Evolutionary conservation across 129 eudicot genomes (phyloP), one percentile per base, ranked within the genome.

Genomic region (Ambrosia trifida): DNA sequence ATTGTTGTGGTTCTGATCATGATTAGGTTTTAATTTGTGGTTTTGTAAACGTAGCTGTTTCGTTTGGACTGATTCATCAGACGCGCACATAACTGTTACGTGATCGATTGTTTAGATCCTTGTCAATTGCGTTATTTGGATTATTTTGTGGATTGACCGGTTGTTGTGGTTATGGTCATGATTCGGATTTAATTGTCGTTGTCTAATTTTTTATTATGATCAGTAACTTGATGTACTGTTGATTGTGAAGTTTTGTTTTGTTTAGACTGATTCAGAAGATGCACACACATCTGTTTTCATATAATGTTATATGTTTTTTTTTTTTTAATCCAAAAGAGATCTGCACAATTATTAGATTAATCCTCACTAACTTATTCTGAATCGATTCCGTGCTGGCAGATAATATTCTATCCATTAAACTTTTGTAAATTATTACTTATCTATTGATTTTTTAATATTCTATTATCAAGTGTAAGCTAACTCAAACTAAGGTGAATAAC

Each of bases 21-120:
- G 71, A 73, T 63, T 50, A 63, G 64, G 71, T 73, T n/a, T n/a
- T n/a, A n/a, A n/a, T n/a, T n/a, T n/a, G n/a, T n/a, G 64, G 71
- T 73, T 19, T 73, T 47, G 4, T 13, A 24, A 38, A 51, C 53
- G 5, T 16, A 38, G 28, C 9, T 38, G 14, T 40, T 40, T 40
- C 5, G 44, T 40, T 40, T 40, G 9, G 11, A 7, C 44, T 40
- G 44, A 46, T 44, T 35, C 19, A 33, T 6, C 28, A 24, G 28
- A 24, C 28, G 1, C 28, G 28, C 28, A 24, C 28, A 24, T 24
- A 24, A n/a, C n/a, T n/a, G n/a, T n/a, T n/a, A n/a, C n/a, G 43
- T 38, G 43, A 38, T 2, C 7, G 43, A 38, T 38, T 5, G 43
- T 38, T 38, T 38, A 1, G 41, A 3, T n/a, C n/a, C n/a, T n/a